These are phyloP conservation scores for Raddia guianensis DNA, from an alignment of 176 grass and related monocot species.

Conservation along the genomic window DNA sequence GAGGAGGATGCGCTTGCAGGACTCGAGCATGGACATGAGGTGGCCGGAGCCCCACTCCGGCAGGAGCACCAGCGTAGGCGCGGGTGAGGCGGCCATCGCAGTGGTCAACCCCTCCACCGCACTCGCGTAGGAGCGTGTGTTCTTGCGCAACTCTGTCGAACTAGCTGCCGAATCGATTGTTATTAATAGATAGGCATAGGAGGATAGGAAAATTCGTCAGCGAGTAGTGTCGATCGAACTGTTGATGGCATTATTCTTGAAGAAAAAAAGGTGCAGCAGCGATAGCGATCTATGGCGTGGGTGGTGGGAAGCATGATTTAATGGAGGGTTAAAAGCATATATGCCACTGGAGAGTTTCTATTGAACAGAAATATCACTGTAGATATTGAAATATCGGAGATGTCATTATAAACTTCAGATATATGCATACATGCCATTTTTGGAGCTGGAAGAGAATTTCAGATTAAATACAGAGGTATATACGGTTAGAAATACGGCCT, in stretches of 20 bases:
- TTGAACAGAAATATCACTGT: no score
- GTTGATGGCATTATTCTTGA: not conserved
- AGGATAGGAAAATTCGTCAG: not conserved
- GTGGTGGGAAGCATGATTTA: not conserved
- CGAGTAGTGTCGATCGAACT: not conserved
- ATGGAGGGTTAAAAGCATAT: no score
- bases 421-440: no score
- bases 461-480: no score
- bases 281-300: not conserved
- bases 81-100: constrained; percentile 13
- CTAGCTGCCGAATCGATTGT: no score
- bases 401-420: no score
- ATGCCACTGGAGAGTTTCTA: no score
- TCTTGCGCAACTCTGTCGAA: not conserved
- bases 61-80: constrained; percentile 50
- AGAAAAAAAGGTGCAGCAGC: not conserved
- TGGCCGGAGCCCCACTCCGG: constrained; percentile 55
- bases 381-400: no score
- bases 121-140: not conserved
- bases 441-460: no score
- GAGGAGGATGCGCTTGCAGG: constrained; percentile 60
- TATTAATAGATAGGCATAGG: not conserved
- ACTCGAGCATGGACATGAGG: constrained; percentile 71
- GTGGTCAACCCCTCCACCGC: not conserved
- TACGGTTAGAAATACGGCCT: no score